Conservation (phyloP, 1,284 basidiomycete genomes). For the Spongispora temasekensis region DNA sequence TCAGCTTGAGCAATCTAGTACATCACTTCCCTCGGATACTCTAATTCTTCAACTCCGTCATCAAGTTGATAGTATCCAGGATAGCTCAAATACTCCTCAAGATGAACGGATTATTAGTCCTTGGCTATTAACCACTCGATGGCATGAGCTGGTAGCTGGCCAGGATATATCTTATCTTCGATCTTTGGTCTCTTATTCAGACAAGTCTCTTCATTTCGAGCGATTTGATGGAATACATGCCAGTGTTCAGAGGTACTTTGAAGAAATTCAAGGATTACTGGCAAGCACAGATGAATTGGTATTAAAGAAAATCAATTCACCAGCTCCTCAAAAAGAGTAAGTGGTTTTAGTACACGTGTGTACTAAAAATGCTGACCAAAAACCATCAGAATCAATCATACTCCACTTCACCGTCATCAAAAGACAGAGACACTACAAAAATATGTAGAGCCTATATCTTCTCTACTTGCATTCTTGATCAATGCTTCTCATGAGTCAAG, state of each 20-base stretch:
- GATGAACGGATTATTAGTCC: not conserved
- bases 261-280: not conserved
- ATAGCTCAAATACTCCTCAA: not conserved
- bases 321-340: not conserved
- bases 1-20: no score
- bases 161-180: not conserved
- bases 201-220: not conserved
- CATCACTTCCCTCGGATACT: no score
- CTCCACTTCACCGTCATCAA: not conserved
- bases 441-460: not conserved
- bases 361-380: not conserved
- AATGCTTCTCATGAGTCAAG: not conserved
- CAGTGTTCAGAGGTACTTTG: not conserved
- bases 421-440: not conserved
- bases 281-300: not conserved
- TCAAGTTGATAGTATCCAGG: not conserved
- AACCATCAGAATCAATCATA: not conserved
- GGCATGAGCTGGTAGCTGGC: not conserved
- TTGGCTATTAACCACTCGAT: not conserved
- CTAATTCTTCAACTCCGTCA: no score
- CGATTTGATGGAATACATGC: not conserved
- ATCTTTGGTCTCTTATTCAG: not conserved
- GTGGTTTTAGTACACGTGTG: not conserved
- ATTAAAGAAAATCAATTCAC: not conserved
- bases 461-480: not conserved